Base-by-base conservation (phyloP, 192 early-diverging fungal genomes). In the Chytriomyces confervae region DNA sequence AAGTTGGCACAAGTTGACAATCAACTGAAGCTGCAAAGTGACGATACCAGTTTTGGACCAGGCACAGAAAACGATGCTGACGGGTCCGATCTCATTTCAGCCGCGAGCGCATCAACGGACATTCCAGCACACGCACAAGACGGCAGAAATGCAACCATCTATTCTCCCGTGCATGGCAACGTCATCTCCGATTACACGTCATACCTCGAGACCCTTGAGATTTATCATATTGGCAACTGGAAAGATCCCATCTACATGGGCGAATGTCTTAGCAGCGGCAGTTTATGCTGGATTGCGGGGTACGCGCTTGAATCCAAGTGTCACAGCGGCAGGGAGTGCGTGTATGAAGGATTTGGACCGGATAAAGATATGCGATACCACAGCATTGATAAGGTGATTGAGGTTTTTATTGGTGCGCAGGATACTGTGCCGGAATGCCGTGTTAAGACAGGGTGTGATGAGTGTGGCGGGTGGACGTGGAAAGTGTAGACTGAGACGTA, bases 211-310 rank as follows among this genome's bases (percentile, higher is more conserved):
- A 72, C 78, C 24, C 63, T 89, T 20, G 92, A 95, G n/a, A 89
- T 97, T 44, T 98, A 89, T 79, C 97, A 98, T 69, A 81, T 96
- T 77, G 96, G 95, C 5, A 91, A 98, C 83, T 92, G 90, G 3
- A 92, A 92, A 3, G 97, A 98, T 83, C 96, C 96, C 9, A 91
- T 98, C 29, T 98, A 90, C 81, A 85, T 92, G 74, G 97, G 97
- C 36, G 85, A 89, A 29, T 98, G 97, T 77, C 85, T 84, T 10
- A 93, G 92, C 5, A 82, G 83, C 36, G 83, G 85, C 0, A 88
- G 86, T 11, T 77, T 76, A 29, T 94, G 93, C 77, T 94, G 92
- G 72, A 91, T 90, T 69, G 89, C 85, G 23, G 90, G 87, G 1
- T 93, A 93, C 74, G 92, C 91, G 13, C 80, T 93, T 74, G 93